Conservation (phyloP, 495 filamentous ascomycete species). For the Apodospora peruviana region DNA sequence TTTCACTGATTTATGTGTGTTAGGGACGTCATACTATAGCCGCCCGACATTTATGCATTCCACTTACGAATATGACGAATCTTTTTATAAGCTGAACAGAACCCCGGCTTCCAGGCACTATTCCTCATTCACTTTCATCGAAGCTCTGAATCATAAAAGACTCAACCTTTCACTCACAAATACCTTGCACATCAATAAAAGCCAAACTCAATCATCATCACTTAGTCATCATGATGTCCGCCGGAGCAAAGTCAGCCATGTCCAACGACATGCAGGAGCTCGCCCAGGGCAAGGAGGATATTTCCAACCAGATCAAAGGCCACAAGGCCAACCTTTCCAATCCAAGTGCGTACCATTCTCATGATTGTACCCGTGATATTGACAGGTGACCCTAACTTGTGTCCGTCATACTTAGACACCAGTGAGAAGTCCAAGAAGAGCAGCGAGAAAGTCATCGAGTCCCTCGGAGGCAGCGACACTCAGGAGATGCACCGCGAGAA, state of each 20-base stretch:
- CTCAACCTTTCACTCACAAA: too few relatives aligned
- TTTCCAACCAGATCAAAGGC: slow-evolving; percentile 19
- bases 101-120: too few relatives aligned
- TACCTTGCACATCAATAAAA: too few relatives aligned
- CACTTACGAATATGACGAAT: too few relatives aligned
- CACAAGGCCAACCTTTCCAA: slow-evolving; percentile 17
- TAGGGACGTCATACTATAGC: too few relatives aligned
- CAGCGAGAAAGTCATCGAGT: slow-evolving; percentile 10
- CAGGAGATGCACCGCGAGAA: slow-evolving; percentile 19
- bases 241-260: slow-evolving; percentile 30
- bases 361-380: slow-evolving; percentile 1
- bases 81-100: too few relatives aligned
- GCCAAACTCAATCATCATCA: neutral
- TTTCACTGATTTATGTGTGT: too few relatives aligned
- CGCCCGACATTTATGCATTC: too few relatives aligned
- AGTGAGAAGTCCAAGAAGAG: slow-evolving; percentile 15
- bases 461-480: slow-evolving; percentile 19
- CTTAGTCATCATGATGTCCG: slow-evolving; percentile 19
- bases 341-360: slow-evolving; percentile 20
- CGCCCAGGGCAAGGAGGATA: slow-evolving; percentile 27
- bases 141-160: too few relatives aligned
- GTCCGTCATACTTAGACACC: slow-evolving; percentile 13
- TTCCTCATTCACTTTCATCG: too few relatives aligned
- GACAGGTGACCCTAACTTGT: too few relatives aligned
- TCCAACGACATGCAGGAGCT: slow-evolving; percentile 38